These are phyloP conservation scores for Xylaria sp. DNA, from an alignment of 2,329 filamentous ascomycete species.

Conservation along the genomic window DNA sequence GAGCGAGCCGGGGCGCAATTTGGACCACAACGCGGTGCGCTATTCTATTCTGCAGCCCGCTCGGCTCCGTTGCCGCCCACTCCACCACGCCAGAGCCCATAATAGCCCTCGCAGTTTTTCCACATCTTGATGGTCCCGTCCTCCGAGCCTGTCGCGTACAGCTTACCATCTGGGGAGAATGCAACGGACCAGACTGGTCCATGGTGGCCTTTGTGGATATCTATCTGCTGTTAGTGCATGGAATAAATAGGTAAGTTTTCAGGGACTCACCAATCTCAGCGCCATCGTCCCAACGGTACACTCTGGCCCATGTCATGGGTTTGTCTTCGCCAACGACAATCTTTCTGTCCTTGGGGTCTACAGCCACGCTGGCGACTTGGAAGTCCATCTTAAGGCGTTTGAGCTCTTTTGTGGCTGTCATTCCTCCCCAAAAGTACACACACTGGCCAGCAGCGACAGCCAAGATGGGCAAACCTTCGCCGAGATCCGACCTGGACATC, in stretches of 20 bases:
- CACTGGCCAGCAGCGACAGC: slow-evolving; percentile 94
- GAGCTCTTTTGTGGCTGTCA: slow-evolving; percentile 73
- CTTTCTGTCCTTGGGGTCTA: slow-evolving; percentile 83
- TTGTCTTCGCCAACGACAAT: slow-evolving; percentile 87
- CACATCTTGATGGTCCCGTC: slow-evolving; percentile 97
- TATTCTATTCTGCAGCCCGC: slow-evolving; percentile 52
- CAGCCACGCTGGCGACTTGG: slow-evolving; percentile 88
- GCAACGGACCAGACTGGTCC: slow-evolving; percentile 96
- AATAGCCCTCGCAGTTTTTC: slow-evolving; percentile 75
- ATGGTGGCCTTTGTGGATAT: slow-evolving; percentile 96
- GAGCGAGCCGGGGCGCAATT: slow-evolving; percentile 28
- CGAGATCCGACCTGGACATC: slow-evolving; percentile 69
- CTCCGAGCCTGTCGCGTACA: slow-evolving; percentile 96
- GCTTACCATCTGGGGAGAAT: slow-evolving; percentile 93
- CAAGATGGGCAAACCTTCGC: slow-evolving; percentile 76
- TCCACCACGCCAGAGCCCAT: slow-evolving; percentile 71
- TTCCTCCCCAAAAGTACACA: slow-evolving; percentile 89
- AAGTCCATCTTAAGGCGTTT: slow-evolving; percentile 84
- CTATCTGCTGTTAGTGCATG: slow-evolving; percentile 55
- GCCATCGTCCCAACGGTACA: slow-evolving; percentile 88
- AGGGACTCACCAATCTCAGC: slow-evolving; percentile 73
- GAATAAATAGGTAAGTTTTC: background rate
- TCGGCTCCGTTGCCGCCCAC: slow-evolving; percentile 46
- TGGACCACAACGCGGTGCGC: slow-evolving; percentile 35
- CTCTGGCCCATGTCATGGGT: slow-evolving; percentile 96